Base-by-base conservation (phyloP, 2,329 filamentous ascomycete species). In the Fusarium sp. region DNA sequence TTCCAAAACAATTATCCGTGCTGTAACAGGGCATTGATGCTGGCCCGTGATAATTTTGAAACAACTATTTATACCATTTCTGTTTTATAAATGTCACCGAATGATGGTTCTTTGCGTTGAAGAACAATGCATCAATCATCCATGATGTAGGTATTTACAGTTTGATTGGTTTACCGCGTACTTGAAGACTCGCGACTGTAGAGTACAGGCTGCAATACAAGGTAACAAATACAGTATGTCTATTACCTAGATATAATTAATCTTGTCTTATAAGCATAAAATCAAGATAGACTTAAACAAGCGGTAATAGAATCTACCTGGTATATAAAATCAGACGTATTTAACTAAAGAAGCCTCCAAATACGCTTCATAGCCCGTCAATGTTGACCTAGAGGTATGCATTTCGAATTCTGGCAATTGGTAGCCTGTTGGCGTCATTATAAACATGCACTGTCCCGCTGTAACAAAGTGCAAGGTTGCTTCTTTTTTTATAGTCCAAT, bases 81-180 rank as follows among this genome's bases (percentile, higher is more conserved):
- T 20, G 58, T 50, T 44, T 40, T 32, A 47, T 28, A 54, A 39
- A 52, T 50, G 59, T 35, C 54, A 51, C 53, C 22, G 49, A 39
- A 35, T 24, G 51, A 33, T 51, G 44, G 41, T 37, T 64, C 46
- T 51, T 50, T 56, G 50, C 58, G 48, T 30, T 39, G 55, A 58
- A 46, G 45, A 37, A 59, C 58, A 52, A 56, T 70, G 67, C 58
- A 70, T 64, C 53, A 26, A 26, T 7, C 24, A 63, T 62, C 47
- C 57, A 61, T 68, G 47, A 66, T 70, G 45, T 33, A 22, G 22
- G 22, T 22, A 46, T 15, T 46, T 46, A 9, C 9, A 22, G 19
- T 62, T 41, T 41, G 54, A 49, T 44, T 62, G 20, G 35, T 24
- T 14, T 30, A 22, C 20, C 17, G 17, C 26, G 7, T 19, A 37